Percentiles rank a stretch among this genome's conserved stretches.
Conservation (phyloP, 2,329 filamentous ascomycete genomes). For the Lachnellula arida region DNA sequence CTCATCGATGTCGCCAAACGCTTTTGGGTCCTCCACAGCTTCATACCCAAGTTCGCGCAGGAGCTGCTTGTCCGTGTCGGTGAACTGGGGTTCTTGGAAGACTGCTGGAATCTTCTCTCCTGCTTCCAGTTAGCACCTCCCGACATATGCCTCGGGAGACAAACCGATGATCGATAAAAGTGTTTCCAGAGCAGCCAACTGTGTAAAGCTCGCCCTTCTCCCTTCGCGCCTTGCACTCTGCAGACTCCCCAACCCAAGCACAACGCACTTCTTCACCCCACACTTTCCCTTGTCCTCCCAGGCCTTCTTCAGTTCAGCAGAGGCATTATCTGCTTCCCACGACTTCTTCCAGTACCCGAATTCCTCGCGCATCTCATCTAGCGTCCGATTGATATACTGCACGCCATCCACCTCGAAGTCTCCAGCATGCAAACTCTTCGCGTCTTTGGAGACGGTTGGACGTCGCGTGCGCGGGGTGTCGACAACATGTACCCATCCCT, state of each 20-base stretch:
- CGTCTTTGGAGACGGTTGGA: slow-evolving; percentile 2
- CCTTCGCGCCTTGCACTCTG: slow-evolving; percentile 28
- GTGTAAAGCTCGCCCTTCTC: slow-evolving; percentile 26
- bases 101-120: slow-evolving; percentile 3
- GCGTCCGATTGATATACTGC: slow-evolving; percentile 26
- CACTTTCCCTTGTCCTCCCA: slow-evolving; percentile 8
- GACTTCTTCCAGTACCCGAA: slow-evolving; percentile 22
- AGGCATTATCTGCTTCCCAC: slow-evolving; percentile 26
- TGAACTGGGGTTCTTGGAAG: slow-evolving; percentile 32
- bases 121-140: neutral
- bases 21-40: slow-evolving; percentile 28
- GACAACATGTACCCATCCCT: slow-evolving; percentile 34
- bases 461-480: slow-evolving; percentile 18
- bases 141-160: neutral
- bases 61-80: slow-evolving; percentile 28
- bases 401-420: slow-evolving; percentile 28
- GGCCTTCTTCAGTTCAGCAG: slow-evolving; percentile 13
- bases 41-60: slow-evolving; percentile 22
- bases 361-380: slow-evolving; percentile 27
- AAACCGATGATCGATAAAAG: slow-evolving; percentile 22
- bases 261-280: slow-evolving; percentile 25
- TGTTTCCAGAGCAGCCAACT: slow-evolving; percentile 28
- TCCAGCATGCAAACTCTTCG: slow-evolving; percentile 16
- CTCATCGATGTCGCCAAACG: slow-evolving; percentile 22
- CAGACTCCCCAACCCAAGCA: slow-evolving; percentile 31